These are phyloP conservation scores for Lepidium africanum DNA, from an alignment of 345 rosid genomes.

Conservation along the genomic window DNA sequence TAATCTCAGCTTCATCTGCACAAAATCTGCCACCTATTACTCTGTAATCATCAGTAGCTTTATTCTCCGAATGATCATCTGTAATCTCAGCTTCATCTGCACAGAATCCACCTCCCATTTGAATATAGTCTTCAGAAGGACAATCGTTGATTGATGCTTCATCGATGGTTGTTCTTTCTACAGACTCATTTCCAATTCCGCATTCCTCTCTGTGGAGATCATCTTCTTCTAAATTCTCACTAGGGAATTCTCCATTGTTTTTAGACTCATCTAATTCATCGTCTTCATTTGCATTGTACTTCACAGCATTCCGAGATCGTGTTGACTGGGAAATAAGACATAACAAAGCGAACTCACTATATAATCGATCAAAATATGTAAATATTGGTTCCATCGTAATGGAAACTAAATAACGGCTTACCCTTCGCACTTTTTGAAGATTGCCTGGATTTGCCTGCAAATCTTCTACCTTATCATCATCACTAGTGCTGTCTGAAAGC, in stretches of 20 bases:
- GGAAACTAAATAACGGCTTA: slow-evolving; percentile 27
- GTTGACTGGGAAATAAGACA: slow-evolving; percentile 44
- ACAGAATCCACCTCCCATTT: slow-evolving; percentile 49
- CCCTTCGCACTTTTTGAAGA: slow-evolving; percentile 51
- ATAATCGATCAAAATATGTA: not conserved
- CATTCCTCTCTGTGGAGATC: slow-evolving; percentile 3
- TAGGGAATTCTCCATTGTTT: slow-evolving; percentile 14
- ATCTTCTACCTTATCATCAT: slow-evolving; percentile 27
- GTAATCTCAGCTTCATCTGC: slow-evolving; percentile 38
- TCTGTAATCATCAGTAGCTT: slow-evolving; percentile 36
- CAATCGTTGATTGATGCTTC: slow-evolving; percentile 7
- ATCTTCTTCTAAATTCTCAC: slow-evolving; percentile 21
- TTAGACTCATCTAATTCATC: slow-evolving; percentile 33
- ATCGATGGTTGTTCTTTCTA: slow-evolving; percentile 9
- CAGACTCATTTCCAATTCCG: not conserved
- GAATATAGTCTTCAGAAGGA: slow-evolving; percentile 28
- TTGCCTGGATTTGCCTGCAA: slow-evolving; percentile 22
- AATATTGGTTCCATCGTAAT: not conserved
- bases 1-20: slow-evolving; percentile 40
- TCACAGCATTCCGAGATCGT: slow-evolving; percentile 53
- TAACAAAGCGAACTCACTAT: not conserved
- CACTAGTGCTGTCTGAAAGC: slow-evolving; percentile 40
- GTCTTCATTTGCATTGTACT: slow-evolving; percentile 37
- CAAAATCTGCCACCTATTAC: slow-evolving; percentile 70
- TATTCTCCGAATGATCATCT: slow-evolving; percentile 22